Base-by-base conservation (phyloP, 2,329 filamentous ascomycete genomes). In the Xylaria arbuscula region DNA sequence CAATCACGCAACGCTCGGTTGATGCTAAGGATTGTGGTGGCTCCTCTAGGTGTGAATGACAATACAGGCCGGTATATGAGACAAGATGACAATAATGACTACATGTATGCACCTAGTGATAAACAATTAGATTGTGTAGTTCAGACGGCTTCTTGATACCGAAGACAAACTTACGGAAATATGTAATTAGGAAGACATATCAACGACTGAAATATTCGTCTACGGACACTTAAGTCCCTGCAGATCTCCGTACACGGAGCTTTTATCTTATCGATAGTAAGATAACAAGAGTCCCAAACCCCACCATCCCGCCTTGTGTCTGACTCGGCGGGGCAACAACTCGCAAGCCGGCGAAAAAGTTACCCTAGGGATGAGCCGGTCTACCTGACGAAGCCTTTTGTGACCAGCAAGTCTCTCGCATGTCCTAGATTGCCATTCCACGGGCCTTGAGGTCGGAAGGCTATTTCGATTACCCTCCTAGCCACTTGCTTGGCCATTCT, bases 281-380 rank as follows among this genome's bases (percentile, higher is more conserved):
- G 42, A 56, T 69, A 59, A 19, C 1, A 53, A n/a, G 48, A 42
- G 5, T 17, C 28, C 36, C 58, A 47, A 53, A 66, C 67, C 70
- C 70, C 70, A 59, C 70, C 64, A 70, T 71, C 64, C 64, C 62
- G 51, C 58, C 64, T 66, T 38, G 15, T 22, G 54, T 59, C 63
- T 54, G 66, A 66, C 40, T 60, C 64, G 69, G 69, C 48, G 66
- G 69, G 69, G 69, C 66, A 70, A 19, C 47, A 28, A 28, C 28
- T 24, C 24, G 54, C 17, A 36, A 6, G 51, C 17, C 24, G 11
- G 50, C 38, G 66, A 64, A 67, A 70, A 68, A 55, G 36, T 45
- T 19, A 28, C 28, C 28, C 28, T 28, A 19, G 40, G 61, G 42
- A 19, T 62, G n/a, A 48, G 45, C 40, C 28, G 5, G 28, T 5